These are phyloP conservation scores for Graphilbum ipis-grandicollis DNA, from an alignment of 2,329 filamentous ascomycete species.

Conservation along the genomic window DNA sequence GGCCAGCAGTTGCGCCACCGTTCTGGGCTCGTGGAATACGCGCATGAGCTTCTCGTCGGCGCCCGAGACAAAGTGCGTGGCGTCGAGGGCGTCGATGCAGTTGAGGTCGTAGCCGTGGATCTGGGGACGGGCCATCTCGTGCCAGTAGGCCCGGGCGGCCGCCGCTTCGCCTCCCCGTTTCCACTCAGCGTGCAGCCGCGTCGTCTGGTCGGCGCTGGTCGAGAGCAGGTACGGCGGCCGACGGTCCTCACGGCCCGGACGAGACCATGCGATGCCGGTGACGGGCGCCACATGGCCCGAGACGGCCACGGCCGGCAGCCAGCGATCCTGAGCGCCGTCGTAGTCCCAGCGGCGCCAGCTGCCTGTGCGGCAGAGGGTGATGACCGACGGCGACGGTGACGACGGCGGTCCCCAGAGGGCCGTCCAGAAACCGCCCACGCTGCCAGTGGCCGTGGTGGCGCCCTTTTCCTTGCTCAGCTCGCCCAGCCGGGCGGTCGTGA, in stretches of 20 bases:
- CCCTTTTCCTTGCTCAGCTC: constrained; percentile 93
- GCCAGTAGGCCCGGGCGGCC: constrained; percentile 45
- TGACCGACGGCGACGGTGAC: constrained; percentile 36
- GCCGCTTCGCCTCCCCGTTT: constrained; percentile 13
- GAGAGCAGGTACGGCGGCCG: constrained; percentile 55
- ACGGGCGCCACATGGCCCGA: constrained; percentile 73
- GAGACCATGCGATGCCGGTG: constrained; percentile 70
- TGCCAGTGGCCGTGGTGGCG: constrained; percentile 89
- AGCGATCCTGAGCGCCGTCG: constrained; percentile 41
- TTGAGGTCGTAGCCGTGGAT: constrained; percentile 98
- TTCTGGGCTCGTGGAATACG: constrained; percentile 79
- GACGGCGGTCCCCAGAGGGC: constrained; percentile 66
- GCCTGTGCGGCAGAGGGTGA: constrained; percentile 75
- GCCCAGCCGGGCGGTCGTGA: constrained; percentile 68
- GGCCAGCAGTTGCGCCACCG: constrained; percentile 58
- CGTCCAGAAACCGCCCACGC: constrained; percentile 91
- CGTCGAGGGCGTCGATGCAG: constrained; percentile 63
- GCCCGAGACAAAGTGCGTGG: constrained; percentile 72
- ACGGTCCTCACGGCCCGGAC: constrained; percentile 35
- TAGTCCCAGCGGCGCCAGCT: constrained; percentile 82
- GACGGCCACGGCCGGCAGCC: constrained; percentile 61
- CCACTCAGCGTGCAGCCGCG: constrained; percentile 73
- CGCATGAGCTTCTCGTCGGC: constrained; percentile 97
- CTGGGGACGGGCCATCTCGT: constrained; percentile 87
- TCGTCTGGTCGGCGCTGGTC: constrained; percentile 84